A percentile compares a stretch with the other conserved stretches of the same genome.
phyloP scores from a whole-genome alignment of 2,329 filamentous ascomycete species.

The Penicillium vulpinum region DNA sequence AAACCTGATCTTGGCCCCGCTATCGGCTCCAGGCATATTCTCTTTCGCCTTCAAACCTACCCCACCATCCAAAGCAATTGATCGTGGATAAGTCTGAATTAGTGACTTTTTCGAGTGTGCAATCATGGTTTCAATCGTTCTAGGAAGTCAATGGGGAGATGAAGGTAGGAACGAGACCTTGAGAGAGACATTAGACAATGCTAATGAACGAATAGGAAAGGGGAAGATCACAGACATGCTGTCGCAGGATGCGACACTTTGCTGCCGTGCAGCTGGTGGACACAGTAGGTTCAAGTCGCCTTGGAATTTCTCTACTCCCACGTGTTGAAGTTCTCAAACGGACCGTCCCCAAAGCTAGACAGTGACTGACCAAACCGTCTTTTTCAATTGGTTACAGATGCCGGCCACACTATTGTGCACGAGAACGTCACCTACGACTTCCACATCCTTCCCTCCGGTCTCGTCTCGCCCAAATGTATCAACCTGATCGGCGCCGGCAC shows the following conservation, averaged over 20 bases:
- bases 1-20: conserved; percentile 12
- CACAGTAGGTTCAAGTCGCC: conserved; percentile 42
- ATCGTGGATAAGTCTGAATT: background rate
- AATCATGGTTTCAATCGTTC: conserved; percentile 46
- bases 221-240: conserved; percentile 52
- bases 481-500: conserved; percentile 51
- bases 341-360: background rate
- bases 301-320: background rate
- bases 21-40: conserved; percentile 11
- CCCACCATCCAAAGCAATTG: conserved; percentile 10
- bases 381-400: conserved; percentile 30
- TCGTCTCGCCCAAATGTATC: conserved; percentile 47
- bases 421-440: conserved; percentile 50
- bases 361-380: conserved; percentile 11
- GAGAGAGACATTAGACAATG: background rate
- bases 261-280: conserved; percentile 48
- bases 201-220: conserved; percentile 38
- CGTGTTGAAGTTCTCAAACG: background rate
- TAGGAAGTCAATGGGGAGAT: conserved; percentile 52
- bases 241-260: conserved; percentile 46
- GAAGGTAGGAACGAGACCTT: conserved; percentile 37
- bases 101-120: background rate
- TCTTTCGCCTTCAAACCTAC: conserved; percentile 4
- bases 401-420: conserved; percentile 52
- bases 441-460: conserved; percentile 50